These are phyloP conservation scores for Gloeostereum incarnatum DNA, from an alignment of 768 basidiomycete species.

Conservation along the genomic window DNA sequence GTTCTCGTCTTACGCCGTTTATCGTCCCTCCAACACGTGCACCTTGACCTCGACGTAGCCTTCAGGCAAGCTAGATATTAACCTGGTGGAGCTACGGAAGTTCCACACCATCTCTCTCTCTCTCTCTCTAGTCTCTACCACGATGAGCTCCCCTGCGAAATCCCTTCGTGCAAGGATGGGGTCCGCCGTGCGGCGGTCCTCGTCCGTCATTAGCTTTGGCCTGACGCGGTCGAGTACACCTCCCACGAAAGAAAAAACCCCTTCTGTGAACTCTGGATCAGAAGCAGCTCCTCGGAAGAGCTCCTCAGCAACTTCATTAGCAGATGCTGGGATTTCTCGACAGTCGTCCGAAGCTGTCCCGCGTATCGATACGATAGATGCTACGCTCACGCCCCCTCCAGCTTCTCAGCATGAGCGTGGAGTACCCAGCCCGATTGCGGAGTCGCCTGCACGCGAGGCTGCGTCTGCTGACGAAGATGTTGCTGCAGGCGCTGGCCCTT, in stretches of 20 bases:
- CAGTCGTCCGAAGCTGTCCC: conserved; percentile 8
- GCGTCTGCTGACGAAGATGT: conserved; percentile 8
- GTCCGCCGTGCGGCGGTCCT: conserved; percentile 50
- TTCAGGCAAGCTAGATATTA: conserved; percentile 32
- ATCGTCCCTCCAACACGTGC: too few relatives aligned
- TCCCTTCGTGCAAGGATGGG: conserved; percentile 54
- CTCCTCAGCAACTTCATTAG: conserved; percentile 12
- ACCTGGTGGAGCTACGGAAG: neutral
- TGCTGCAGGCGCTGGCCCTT: conserved; percentile 21
- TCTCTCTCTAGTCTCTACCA: conserved; percentile 11
- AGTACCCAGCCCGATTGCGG: conserved; percentile 57
- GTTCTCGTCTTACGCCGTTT: too few relatives aligned
- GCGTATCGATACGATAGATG: neutral
- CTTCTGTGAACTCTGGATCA: too few relatives aligned
- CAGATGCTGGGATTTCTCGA: conserved; percentile 3
- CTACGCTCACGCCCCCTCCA: conserved; percentile 13
- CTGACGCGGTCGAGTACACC: conserved; percentile 6
- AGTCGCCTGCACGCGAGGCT: conserved; percentile 22
- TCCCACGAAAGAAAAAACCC: conserved; percentile 14
- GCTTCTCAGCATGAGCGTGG: conserved; percentile 11
- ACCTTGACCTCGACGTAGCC: conserved; percentile 34
- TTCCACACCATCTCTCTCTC: neutral
- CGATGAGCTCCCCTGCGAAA: conserved; percentile 21
- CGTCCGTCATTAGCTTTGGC: conserved; percentile 37
- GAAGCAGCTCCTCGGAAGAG: too few relatives aligned